Base-by-base conservation (phyloP, 306 rosid species). In the Prinsepia uniflora region DNA sequence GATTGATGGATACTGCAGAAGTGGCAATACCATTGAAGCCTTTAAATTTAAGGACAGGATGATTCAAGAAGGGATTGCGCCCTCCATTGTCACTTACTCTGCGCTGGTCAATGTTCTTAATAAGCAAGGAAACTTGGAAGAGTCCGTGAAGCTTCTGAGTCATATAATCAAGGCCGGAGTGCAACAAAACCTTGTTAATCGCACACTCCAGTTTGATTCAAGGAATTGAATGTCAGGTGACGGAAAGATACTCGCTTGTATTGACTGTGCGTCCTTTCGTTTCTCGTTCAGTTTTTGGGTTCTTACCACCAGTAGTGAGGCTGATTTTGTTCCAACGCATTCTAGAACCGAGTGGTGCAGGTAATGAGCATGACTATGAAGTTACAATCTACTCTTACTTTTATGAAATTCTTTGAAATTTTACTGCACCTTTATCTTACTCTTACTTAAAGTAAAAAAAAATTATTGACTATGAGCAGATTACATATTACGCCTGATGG, bases 21-120 rank as follows among this genome's bases (percentile, higher is more conserved):
- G 76, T 69, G 97, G 98, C 44, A 85, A 87, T 79, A 72, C 81
- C 53, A 53, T 18, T 79, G 88, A 85, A 81, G 97, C 90, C 69
- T 77, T 87, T 22, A 81, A 83, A 73, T 62, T 85, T 80, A 88
- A 85, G 75, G 87, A 88, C 44, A 83, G 72, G 83, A 90, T 90
- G 92, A 70, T 46, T 44, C 79, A 66, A 81, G 87, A 80, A 81
- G 90, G 88, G 62, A 75, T 86, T 77, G 77, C 80, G 58, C 86
- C 79, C 47, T 86, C 81, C 9, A 48, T 68, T 71, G 50, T 78
- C 67, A 72, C 86, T 47, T 73, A 66, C 63, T 75, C 77, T 40
- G 65, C 84, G 12, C 79, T 85, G 85, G 77, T 76, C 76, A 70
- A 41, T 69, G 85, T 77, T 64, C 72, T 74, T 62, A 53, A 71